Base-by-base conservation (phyloP, 805 yeast species). In the Lipomyces yamadae region DNA sequence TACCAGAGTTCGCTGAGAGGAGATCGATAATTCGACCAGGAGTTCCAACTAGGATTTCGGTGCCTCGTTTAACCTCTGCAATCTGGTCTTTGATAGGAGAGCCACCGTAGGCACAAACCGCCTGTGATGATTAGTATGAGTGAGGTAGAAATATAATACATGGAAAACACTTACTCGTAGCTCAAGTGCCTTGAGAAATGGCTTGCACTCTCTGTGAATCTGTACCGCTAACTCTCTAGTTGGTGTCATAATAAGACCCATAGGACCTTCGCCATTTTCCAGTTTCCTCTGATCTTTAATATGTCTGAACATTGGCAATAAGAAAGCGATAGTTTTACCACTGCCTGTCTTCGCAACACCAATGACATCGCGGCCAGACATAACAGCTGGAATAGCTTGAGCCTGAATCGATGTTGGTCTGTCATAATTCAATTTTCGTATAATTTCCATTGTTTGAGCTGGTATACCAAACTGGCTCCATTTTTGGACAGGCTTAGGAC, bases 311-410 rank as follows among this genome's bases (percentile, higher is more conserved):
- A 95, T 77, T 0, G 99, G 98, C 5, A 95, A 75, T 7, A 92
- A 80, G 78, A 91, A 95, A 0, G 97, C 90, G 72, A 94, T 82
- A 0, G 99, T 95, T 75, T 95, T 95, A 2, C 99, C 99, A 0
- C 97, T 91, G 0, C 99, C 99, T 0, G 99, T 95, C 70, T 92
- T 92, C 0, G 99, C 98, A 29, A 95, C 89, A 4, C 97, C 98
- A 58, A 95, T 89, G 6, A 94, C 85, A 78, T 95, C 98, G 58
- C 89, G 78, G 0, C 98, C 98, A 1, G 88, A 81, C 96, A 94
- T 90, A 29, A 92, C 86, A 0, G 92, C 89, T 0, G 99, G 98
- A 30, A 93, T 81, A 0, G 97, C 92, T 73, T 92, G 97, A 0
- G 92, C 83, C 76, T 95, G 99, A 63, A 95, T 92, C 0, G 97